These are phyloP conservation scores for Volvox africanus DNA, from an alignment of 139 green algal species.

Conservation along the genomic window DNA sequence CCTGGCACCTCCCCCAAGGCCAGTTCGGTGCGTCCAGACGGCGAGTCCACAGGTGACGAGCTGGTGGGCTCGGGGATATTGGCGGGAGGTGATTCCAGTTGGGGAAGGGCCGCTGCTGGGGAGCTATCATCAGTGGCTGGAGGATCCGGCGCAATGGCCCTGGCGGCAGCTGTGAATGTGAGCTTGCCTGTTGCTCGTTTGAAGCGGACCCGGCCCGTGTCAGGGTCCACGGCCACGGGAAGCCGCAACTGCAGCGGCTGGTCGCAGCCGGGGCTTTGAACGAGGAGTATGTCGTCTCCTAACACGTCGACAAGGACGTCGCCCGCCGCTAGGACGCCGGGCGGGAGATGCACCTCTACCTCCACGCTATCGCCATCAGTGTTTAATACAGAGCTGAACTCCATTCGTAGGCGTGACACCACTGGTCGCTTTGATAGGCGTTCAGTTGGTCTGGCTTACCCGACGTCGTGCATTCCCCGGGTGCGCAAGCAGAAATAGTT, in stretches of 20 bases:
- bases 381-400: neutral
- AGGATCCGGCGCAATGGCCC: too few relatives aligned
- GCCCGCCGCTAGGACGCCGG: neutral
- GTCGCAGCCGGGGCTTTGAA: neutral
- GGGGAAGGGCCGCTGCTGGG: too few relatives aligned
- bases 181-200: neutral
- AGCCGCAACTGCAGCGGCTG: neutral
- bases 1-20: too few relatives aligned
- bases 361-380: neutral
- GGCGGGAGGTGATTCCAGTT: too few relatives aligned
- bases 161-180: conserved; percentile 5
- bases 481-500: too few relatives aligned
- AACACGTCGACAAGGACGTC: conserved; percentile 19
- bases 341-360: neutral
- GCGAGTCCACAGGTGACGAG: too few relatives aligned
- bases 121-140: too few relatives aligned
- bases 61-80: too few relatives aligned
- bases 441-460: too few relatives aligned
- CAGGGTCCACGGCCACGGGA: neutral
- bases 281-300: neutral
- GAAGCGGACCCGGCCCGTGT: neutral
- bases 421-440: neutral
- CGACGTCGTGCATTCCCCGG: too few relatives aligned
- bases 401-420: neutral
- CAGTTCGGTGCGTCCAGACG: too few relatives aligned